A percentile compares a stretch with the other conserved stretches of the same genome.
These are phyloP conservation scores for Pelagomonas calceolata DNA, from an alignment of 108 stramenopile species.

Conservation along the genomic window DNA sequence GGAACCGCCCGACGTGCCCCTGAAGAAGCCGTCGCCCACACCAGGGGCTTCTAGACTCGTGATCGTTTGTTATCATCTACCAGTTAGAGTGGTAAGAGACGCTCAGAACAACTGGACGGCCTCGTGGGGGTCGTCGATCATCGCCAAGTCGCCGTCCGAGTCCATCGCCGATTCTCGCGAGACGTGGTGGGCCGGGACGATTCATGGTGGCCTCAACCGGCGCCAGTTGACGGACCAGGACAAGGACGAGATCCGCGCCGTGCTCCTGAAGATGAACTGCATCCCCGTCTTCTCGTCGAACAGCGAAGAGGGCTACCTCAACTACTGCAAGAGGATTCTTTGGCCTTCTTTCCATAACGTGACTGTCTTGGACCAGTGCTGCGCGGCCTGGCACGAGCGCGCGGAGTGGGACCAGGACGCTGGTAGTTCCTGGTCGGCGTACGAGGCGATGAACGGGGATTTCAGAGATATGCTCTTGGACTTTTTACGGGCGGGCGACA, in stretches of 20 bases:
- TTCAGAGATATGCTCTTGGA: conserved; percentile 59
- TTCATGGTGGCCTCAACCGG: conserved; percentile 47
- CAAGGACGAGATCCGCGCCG: conserved; percentile 48
- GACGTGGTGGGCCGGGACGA: conserved; percentile 86
- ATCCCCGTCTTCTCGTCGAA: conserved; percentile 72
- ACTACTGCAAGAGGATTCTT: conserved; percentile 91
- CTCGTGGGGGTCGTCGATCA: conserved; percentile 81
- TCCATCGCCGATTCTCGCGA: conserved; percentile 52
- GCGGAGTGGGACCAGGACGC: conserved; percentile 66
- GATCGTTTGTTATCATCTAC: conserved; percentile 90
- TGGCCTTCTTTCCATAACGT: conserved; percentile 98
- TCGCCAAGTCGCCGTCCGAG: conserved; percentile 73
- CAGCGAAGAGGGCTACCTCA: conserved; percentile 66
- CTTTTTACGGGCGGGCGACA: conserved; percentile 55
- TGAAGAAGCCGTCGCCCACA: too few relatives aligned
- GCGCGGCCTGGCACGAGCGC: conserved; percentile 5
- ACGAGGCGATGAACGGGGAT: conserved; percentile 60
- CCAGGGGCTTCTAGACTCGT: background rate
- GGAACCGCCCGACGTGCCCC: too few relatives aligned
- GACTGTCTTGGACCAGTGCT: conserved; percentile 50
- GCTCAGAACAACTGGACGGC: conserved; percentile 53
- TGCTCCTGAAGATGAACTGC: conserved; percentile 75
- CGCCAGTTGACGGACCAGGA: conserved; percentile 54
- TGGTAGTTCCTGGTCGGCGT: conserved; percentile 78
- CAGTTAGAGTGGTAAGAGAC: conserved; percentile 65